A percentile compares a stretch with the other conserved stretches of the same genome.
phyloP scores from a whole-genome alignment of 495 filamentous ascomycete genomes.

The Trichoderma asperelloides region DNA sequence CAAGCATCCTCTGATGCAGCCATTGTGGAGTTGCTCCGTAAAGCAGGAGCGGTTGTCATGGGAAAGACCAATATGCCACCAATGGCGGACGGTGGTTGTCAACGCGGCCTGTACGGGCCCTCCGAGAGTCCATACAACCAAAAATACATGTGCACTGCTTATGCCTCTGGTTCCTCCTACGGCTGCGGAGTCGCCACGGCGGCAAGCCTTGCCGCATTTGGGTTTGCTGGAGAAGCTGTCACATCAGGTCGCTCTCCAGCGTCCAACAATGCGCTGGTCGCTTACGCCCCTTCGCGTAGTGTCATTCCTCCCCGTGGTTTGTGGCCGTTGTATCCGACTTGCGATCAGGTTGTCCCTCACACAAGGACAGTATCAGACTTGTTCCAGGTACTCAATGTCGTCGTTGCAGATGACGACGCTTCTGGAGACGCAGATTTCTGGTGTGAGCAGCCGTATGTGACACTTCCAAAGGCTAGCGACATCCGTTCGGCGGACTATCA shows the following conservation, averaged over 20 bases:
- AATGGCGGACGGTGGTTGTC: slow-evolving; percentile 28
- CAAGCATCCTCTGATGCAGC: slow-evolving; percentile 20
- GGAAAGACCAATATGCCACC: slow-evolving; percentile 30
- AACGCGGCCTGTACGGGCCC: slow-evolving; percentile 25
- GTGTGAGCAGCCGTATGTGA: slow-evolving; percentile 22
- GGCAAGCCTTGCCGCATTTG: slow-evolving; percentile 26
- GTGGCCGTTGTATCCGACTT: slow-evolving; percentile 29
- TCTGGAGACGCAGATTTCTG: slow-evolving; percentile 25
- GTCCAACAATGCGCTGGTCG: slow-evolving; percentile 26
- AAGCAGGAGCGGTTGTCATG: slow-evolving; percentile 23
- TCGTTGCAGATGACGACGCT: slow-evolving; percentile 16
- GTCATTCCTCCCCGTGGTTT: slow-evolving; percentile 23
- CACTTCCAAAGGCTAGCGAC: slow-evolving; percentile 12
- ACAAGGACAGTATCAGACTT: slow-evolving; percentile 24
- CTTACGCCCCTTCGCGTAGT: slow-evolving; percentile 26
- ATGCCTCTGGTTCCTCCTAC: slow-evolving; percentile 27
- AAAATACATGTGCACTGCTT: slow-evolving; percentile 26
- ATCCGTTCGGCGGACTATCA: slow-evolving; percentile 1
- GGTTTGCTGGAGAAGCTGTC: slow-evolving; percentile 23
- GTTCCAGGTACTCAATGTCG: slow-evolving; percentile 20
- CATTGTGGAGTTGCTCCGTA: slow-evolving; percentile 19
- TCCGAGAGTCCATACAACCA: slow-evolving; percentile 27
- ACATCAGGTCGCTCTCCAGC: slow-evolving; percentile 24
- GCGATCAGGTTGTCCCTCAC: slow-evolving; percentile 26
- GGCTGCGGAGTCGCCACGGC: slow-evolving; percentile 23